Conservation (phyloP, 2,329 filamentous ascomycete species). For the Pseudocercospora ulei region DNA sequence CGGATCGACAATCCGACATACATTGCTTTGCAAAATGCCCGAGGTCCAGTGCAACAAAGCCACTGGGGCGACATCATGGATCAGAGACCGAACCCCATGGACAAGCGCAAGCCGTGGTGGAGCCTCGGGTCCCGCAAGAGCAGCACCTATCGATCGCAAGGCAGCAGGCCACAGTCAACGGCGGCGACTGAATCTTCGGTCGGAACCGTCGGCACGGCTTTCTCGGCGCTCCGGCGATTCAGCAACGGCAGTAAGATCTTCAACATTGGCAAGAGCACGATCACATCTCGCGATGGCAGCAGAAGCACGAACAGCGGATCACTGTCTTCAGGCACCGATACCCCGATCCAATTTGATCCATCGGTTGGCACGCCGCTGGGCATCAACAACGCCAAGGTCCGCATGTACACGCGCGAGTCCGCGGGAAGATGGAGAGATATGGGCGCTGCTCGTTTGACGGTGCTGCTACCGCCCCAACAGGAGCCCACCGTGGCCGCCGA, state of each 20-base stretch:
- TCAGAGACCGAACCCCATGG: conserved; percentile 9
- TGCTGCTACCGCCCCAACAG: conserved; percentile 58
- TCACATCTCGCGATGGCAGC: conserved; percentile 50
- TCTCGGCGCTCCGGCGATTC: conserved; percentile 66
- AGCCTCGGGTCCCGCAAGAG: conserved; percentile 47
- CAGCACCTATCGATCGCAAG: conserved; percentile 47
- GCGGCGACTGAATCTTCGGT: conserved; percentile 66
- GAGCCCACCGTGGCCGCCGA: conserved; percentile 32
- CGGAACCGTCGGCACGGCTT: conserved; percentile 66
- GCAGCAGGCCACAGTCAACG: conserved; percentile 46
- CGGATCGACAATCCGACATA: conserved; percentile 90
- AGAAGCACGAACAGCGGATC: conserved; percentile 52
- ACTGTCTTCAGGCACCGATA: conserved; percentile 41
- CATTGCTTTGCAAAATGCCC: conserved; percentile 64
- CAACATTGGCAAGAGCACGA: conserved; percentile 70
- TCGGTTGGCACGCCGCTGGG: conserved; percentile 45
- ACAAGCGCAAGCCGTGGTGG: conserved; percentile 40
- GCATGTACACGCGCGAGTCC: conserved; percentile 68
- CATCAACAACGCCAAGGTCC: conserved; percentile 72
- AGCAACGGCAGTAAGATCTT: conserved; percentile 61
- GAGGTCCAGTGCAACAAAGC: conserved; percentile 46
- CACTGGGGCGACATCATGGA: conserved; percentile 47
- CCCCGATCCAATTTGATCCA: conserved; percentile 30
- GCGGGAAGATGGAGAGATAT: conserved; percentile 81
- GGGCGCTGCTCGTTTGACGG: conserved; percentile 72